Percentiles rank a stretch among this genome's conserved stretches.
These are phyloP conservation scores for Penicillium goetzii DNA, from an alignment of 495 filamentous ascomycete species.

Conservation along the genomic window DNA sequence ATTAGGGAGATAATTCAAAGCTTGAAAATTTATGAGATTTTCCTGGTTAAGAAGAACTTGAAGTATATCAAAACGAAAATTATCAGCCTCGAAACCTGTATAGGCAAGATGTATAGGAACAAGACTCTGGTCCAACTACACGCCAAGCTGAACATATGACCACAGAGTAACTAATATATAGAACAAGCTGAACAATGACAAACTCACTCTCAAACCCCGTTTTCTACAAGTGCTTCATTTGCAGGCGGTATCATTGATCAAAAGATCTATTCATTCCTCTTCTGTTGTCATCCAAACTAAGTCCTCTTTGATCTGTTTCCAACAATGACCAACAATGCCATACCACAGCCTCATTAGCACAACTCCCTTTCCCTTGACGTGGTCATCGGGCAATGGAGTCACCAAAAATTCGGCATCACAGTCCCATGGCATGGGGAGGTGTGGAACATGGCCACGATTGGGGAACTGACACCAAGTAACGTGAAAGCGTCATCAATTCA, in stretches of 20 bases:
- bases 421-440: not conserved
- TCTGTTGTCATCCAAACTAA: not conserved
- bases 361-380: not conserved
- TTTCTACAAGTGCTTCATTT: not conserved
- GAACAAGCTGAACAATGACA: no score
- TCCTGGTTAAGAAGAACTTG: no score
- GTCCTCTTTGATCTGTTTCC: not conserved
- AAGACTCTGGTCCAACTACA: not conserved
- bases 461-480: not conserved
- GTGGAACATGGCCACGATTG: not conserved
- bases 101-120: not conserved
- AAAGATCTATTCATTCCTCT: not conserved
- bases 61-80: not conserved
- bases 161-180: not conserved
- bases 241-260: not conserved
- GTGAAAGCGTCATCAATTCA: conserved; percentile 23
- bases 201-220: not conserved
- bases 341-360: not conserved
- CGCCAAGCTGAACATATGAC: not conserved
- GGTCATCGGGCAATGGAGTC: not conserved
- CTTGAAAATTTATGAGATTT: not conserved
- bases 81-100: not conserved
- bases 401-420: not conserved
- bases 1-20: not conserved
- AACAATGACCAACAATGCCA: not conserved